Percentiles rank a stretch among this genome's conserved stretches.
These are phyloP conservation scores for Albugo laibachii DNA, from an alignment of 352 stramenopile genomes.

Conservation along the genomic window DNA sequence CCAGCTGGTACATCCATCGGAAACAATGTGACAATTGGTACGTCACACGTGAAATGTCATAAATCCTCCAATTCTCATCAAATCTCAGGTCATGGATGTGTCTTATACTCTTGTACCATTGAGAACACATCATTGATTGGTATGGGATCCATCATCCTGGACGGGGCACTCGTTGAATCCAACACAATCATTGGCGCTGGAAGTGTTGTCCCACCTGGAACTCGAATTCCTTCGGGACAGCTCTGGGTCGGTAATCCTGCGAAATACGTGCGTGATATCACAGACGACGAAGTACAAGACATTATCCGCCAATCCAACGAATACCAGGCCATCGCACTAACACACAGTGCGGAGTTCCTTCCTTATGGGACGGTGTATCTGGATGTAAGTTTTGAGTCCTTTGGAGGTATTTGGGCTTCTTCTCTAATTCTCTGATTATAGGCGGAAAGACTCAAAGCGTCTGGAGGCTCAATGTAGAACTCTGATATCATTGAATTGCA, in stretches of 20 bases:
- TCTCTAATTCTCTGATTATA: neutral
- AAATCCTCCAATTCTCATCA: neutral
- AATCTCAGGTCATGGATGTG: constrained; percentile 64
- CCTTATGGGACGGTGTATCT: constrained; percentile 79
- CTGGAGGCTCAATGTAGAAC: constrained; percentile 56
- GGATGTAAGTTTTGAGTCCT: constrained; percentile 13
- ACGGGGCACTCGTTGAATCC: constrained; percentile 81
- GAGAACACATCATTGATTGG: constrained; percentile 92
- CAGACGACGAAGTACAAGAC: constrained; percentile 82
- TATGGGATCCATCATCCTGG: constrained; percentile 88
- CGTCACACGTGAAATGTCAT: neutral
- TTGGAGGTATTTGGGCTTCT: neutral
- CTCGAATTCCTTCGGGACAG: constrained; percentile 81
- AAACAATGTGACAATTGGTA: constrained; percentile 88
- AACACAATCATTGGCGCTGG: constrained; percentile 91
- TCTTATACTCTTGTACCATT: constrained; percentile 93
- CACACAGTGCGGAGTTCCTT: constrained; percentile 80
- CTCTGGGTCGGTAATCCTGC: constrained; percentile 94
- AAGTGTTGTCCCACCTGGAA: constrained; percentile 81
- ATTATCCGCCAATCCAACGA: constrained; percentile 72
- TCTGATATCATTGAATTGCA: too few species aligned
- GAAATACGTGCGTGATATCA: constrained; percentile 85
- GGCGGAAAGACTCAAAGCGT: constrained; percentile 71
- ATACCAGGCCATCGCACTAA: constrained; percentile 68
- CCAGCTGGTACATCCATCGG: constrained; percentile 83